A percentile compares a stretch with the other conserved stretches of the same genome.
Conservation (phyloP, 1,284 basidiomycete genomes). For the Boletus semigastroideus region DNA sequence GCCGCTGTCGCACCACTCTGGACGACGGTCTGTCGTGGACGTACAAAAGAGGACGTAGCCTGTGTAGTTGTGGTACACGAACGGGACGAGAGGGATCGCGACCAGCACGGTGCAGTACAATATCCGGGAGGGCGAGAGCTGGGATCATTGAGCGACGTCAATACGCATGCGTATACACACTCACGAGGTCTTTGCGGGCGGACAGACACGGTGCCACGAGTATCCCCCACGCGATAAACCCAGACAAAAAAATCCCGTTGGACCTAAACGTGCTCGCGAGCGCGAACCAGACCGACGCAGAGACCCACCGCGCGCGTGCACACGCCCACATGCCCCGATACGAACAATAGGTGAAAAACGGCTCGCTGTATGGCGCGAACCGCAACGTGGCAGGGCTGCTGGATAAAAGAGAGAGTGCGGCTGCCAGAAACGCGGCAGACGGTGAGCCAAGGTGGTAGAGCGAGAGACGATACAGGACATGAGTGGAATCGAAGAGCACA, state of each 20-base stretch:
- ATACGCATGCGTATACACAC: constrained; percentile 6
- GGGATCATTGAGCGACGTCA: background rate
- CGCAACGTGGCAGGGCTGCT: constrained; percentile 78
- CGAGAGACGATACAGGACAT: constrained; percentile 63
- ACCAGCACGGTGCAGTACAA: constrained; percentile 42
- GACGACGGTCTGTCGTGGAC: background rate
- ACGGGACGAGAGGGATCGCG: constrained; percentile 57
- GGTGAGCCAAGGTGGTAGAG: constrained; percentile 52
- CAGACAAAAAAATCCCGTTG: constrained; percentile 76
- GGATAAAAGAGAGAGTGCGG: constrained; percentile 74
- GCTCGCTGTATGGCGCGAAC: constrained; percentile 78
- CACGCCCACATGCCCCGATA: constrained; percentile 76
- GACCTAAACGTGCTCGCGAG: constrained; percentile 73
- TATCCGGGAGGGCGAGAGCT: constrained; percentile 37
- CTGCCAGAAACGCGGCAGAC: constrained; percentile 57
- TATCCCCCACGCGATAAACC: constrained; percentile 75
- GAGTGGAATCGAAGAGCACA: constrained; percentile 45
- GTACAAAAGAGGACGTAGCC: constrained; percentile 71
- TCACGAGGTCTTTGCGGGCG: constrained; percentile 20
- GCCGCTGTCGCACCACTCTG: constrained; percentile 62
- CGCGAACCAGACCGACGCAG: constrained; percentile 63
- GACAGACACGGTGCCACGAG: constrained; percentile 51
- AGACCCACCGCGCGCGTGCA: constrained; percentile 46
- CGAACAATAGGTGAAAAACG: constrained; percentile 79
- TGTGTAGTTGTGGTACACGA: constrained; percentile 66